Conservation (phyloP, 805 yeast genomes). For the Myxozyma kluyveri region DNA sequence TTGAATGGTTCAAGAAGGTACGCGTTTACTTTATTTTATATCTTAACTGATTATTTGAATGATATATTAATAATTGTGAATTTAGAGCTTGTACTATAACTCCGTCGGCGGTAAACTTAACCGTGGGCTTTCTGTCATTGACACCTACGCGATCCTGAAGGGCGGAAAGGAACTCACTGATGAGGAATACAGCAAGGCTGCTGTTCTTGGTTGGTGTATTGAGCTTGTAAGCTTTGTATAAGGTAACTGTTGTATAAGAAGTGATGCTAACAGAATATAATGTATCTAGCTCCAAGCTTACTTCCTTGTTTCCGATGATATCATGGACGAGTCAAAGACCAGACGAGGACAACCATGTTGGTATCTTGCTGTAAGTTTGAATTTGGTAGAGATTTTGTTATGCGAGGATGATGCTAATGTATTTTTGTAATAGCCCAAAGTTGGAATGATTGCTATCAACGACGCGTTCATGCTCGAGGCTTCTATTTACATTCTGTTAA, state of each 20-base stretch:
- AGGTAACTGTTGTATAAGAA: neutral
- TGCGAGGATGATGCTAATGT: neutral
- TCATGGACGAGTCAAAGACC: constrained; percentile 95
- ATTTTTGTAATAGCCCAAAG: constrained; percentile 49
- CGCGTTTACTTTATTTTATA: too few species aligned
- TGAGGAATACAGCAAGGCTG: constrained; percentile 77
- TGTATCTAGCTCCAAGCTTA: constrained; percentile 71
- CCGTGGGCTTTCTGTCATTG: constrained; percentile 93
- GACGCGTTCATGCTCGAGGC: constrained; percentile 97
- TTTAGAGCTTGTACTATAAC: constrained; percentile 65
- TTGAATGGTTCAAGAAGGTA: constrained; percentile 70
- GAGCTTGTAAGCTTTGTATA: constrained; percentile 50
- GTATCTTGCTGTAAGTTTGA: constrained; percentile 52
- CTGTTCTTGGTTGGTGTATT: constrained; percentile 91
- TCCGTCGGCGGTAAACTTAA: constrained; percentile 96
- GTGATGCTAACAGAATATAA: neutral
- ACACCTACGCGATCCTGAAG: constrained; percentile 80
- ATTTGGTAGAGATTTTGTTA: neutral
- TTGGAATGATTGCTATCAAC: constrained; percentile 91
- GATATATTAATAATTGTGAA: neutral
- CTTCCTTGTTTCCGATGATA: constrained; percentile 95
- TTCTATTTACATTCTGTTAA: constrained; percentile 82
- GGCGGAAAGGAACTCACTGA: constrained; percentile 58
- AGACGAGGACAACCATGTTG: constrained; percentile 99
- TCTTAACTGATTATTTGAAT: too few species aligned